A percentile compares a stretch with the other conserved stretches of the same genome.
These are phyloP conservation scores for Nymphaea colorata DNA, from an alignment of 164 flowering plant genomes.

Conservation along the genomic window DNA sequence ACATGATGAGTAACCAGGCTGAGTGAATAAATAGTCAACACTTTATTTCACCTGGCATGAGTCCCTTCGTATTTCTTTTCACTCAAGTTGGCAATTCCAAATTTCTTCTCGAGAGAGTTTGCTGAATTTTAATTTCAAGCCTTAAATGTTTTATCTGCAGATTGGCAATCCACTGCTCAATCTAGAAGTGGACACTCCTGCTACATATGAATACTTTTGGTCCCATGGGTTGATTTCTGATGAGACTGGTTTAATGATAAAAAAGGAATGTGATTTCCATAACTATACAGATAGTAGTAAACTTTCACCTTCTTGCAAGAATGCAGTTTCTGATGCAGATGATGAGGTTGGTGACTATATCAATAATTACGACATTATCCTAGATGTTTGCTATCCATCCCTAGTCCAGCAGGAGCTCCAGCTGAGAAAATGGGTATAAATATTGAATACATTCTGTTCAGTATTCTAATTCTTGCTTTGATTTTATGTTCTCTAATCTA, in stretches of 20 bases:
- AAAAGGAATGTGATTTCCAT: constrained; percentile 67
- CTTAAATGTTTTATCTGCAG: constrained; percentile 7
- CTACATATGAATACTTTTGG: constrained; percentile 80
- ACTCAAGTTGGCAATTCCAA: too few species aligned
- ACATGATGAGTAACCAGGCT: too few species aligned
- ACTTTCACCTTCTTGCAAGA: constrained; percentile 33
- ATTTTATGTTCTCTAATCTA: too few species aligned
- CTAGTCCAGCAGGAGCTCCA: constrained; percentile 88
- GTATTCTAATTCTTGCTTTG: too few species aligned
- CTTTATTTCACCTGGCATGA: too few species aligned
- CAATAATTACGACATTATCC: constrained; percentile 70
- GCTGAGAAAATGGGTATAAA: constrained; percentile 45
- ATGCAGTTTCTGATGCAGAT: constrained; percentile 45
- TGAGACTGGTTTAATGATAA: constrained; percentile 68
- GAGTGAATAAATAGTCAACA: too few species aligned
- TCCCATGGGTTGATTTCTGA: constrained; percentile 98
- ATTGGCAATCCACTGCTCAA: constrained; percentile 90
- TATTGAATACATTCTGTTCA: neutral
- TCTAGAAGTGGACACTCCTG: constrained; percentile 57
- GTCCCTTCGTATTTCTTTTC: too few species aligned
- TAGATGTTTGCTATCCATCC: constrained; percentile 89
- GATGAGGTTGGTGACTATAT: constrained; percentile 57
- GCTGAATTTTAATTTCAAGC: too few species aligned
- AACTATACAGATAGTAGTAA: constrained; percentile 50
- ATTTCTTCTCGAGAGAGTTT: too few species aligned